Base-by-base conservation (phyloP, 768 basidiomycete species). In the Phaffia australis region DNA sequence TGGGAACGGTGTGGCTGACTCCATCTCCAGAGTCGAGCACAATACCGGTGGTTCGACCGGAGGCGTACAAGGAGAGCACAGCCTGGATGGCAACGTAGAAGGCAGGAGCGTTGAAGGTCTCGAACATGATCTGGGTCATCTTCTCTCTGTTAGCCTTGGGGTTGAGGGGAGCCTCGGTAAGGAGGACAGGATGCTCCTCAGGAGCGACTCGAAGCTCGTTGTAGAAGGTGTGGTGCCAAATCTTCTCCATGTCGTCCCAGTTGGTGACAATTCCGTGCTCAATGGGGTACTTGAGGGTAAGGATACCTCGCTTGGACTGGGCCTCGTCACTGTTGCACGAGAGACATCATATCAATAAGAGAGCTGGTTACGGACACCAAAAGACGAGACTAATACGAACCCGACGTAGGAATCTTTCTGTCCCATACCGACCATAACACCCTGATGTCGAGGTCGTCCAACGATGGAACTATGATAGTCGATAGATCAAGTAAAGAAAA, bases 211-310 rank as follows among this genome's bases (percentile, higher is more conserved):
- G 88, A 69, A 90, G 85, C 78, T 90, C 89, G 76, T 92, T 92
- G 84, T 89, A 93, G 79, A 93, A 94, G 42, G 91, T 92, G 81
- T 93, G 90, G 77, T 92, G 89, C 90, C 90, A 94, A 77, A 93
- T 93, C 81, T 93, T 92, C 81, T 94, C 92, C 90, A 93, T 93
- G 79, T 93, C 91, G 74, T 93, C 92, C 92, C 92, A 95, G 84
- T 95, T 67, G 55, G 66, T 67, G 66, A 67, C 66, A 60, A 67
- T 67, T 50, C 66, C 66, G 66, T 67, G 66, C 66, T 67, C 66
- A 50, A 67, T 67, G 47, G 89, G 91, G 80, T 94, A 90, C 79
- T 92, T 91, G 73, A 94, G 79, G 56, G 87, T 87, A 70, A 94
- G 82, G 77, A 94, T 89, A 82, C 92, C 91, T 78, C 91, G 87